phyloP scores from a whole-genome alignment of 2,329 filamentous ascomycete genomes.

The Tympanopsis confertula region DNA sequence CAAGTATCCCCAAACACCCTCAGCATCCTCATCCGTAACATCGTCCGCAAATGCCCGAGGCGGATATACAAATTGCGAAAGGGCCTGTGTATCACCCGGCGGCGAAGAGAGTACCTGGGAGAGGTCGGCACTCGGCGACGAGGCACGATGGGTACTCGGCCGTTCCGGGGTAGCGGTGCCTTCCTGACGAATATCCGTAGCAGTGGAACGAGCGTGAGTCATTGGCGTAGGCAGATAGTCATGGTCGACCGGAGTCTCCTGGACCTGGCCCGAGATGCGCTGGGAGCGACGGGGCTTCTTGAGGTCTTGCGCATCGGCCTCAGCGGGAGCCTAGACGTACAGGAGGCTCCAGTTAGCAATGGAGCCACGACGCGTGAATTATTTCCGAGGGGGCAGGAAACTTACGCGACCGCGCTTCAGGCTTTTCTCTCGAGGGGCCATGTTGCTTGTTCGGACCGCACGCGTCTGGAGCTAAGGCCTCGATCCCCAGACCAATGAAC shows the following conservation, averaged over 20 bases:
- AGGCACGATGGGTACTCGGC: constrained; percentile 35
- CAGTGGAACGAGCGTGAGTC: constrained; percentile 55
- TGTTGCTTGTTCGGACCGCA: no score
- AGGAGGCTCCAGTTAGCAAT: neutral
- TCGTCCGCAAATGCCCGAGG: constrained; percentile 65
- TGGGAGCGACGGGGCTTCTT: constrained; percentile 80
- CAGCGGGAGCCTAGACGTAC: constrained; percentile 37
- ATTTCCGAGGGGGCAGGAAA: no score
- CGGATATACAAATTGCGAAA: constrained; percentile 73
- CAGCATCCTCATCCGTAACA: constrained; percentile 65
- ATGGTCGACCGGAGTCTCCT: constrained; percentile 44
- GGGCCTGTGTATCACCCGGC: constrained; percentile 60
- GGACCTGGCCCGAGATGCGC: constrained; percentile 47
- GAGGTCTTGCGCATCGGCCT: constrained; percentile 49
- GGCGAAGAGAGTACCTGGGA: constrained; percentile 47
- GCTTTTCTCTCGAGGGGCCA: no score
- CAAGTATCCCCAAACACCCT: constrained; percentile 93
- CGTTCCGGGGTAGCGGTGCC: constrained; percentile 60
- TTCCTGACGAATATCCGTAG: constrained; percentile 54
- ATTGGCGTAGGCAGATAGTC: constrained; percentile 66
- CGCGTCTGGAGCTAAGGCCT: no score
- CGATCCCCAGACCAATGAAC: no score
- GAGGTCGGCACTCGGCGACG: constrained; percentile 33
- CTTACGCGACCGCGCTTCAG: no score
- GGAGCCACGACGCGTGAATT: no score